Base-by-base conservation (phyloP, 208 protist genomes). In the Trypanosoma lewisi region DNA sequence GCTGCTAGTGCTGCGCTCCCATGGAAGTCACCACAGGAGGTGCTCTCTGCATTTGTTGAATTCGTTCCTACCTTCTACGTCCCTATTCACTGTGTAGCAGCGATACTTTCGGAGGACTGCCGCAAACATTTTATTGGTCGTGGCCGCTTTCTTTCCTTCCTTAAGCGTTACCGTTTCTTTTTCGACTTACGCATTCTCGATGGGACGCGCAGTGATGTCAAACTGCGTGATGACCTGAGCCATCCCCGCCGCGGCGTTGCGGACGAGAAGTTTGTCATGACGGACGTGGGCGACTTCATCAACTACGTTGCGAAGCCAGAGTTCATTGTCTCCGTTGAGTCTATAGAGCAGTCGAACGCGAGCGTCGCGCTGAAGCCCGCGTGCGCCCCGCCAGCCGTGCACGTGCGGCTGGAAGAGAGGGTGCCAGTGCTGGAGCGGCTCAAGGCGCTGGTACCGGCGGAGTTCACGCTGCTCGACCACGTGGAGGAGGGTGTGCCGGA, bases 31-130 rank as follows among this genome's bases (percentile, higher is more conserved):
- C 78, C 84, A 11, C 84, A 91, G 49, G 82, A 92, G 37, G 79
- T 95, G 51, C 73, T 88, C 33, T 70, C 70, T 7, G 41, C 54
- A 11, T 84, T 93, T 48, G 59, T 91, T n/a, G 75, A 85, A 34
- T 87, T 85, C 72, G 75, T 95, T 44, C 89, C 89, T 12, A 89
- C 89, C 14, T 95, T 84, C 68, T 92, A 80, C 49, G 87, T 93
- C 11, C 77, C 82, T 8, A 57, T 92, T 21, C 68, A 83, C 16
- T 78, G 79, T 48, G 80, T 93, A 5, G 86, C 82, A 17, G 85
- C 84, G 3, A 72, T 92, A n/a, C 71, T 95, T 31, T 78, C 84
- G 23, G 89, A 91, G 31, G 63, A 73, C n/a, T 57, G 80, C 33
- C 75, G 89, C 19, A 70, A 51, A 34, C 37, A 76, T 45, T 77